Base-by-base conservation (phyloP, 2,329 filamentous ascomycete genomes). In the Claviceps sp. region DNA sequence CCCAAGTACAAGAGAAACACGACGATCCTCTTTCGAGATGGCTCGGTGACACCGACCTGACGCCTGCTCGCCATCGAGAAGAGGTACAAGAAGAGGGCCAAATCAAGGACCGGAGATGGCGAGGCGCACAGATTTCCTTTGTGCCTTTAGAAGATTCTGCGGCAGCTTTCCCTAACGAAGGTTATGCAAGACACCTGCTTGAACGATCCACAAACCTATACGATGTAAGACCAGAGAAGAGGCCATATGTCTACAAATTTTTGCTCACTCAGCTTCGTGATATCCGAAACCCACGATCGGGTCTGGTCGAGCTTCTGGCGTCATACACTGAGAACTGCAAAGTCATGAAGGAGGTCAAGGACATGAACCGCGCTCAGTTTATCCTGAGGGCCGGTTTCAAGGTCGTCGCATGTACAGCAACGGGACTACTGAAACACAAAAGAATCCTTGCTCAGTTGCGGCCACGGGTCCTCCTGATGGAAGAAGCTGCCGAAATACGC, bases 381-480 rank as follows among this genome's bases (percentile, higher is more conserved):
- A 62, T 78, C n/a, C 59, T 58, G 2, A 52, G 56, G 1, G 61
- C 66, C 16, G 47, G 58, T 0, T 64, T 76, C 16, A 67, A 76
- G 22, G 72, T 87, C 24, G 67, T 91, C 3, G 76, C 77, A 37
- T 77, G 78, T 49, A 95, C 88, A 0, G 89, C 85, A 0, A 94
- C 88, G 0, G 87, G 88, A 1, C 63, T 94, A 8, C 84, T 82
- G 65, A 94, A 94, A 59, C 91, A 93, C 55, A 80, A 87, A 3
- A 78, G 76, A 1, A 71, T 91, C 2, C 71, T 94, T 22, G 73
- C 81, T 1, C 78, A 78, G 2, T 62, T 91, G 4, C 72, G 77
- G 30, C 86, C 88, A 0, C 78, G 73, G 24, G 72, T 87, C 3
- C 73, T 91, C 14, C 68, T 94, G 40, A 82, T 94, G 48, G 85